Base-by-base conservation (phyloP, 345 rosid genomes). In the Gossypium anomalum region DNA sequence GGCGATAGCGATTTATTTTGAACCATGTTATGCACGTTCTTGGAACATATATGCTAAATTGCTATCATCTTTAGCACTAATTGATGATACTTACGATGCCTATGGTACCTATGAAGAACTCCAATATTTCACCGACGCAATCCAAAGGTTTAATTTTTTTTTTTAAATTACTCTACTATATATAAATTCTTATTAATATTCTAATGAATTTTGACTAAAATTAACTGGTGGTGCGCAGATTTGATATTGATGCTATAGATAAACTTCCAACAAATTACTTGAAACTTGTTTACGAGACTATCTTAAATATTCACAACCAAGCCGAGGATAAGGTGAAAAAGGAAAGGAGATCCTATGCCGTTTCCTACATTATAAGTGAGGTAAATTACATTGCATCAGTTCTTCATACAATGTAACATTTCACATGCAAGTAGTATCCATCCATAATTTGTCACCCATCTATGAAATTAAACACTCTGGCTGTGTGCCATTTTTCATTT, bases 181-280 rank as follows among this genome's bases (percentile, higher is more conserved):
- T 25, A 25, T 2, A 25, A 25, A 25, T 25, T 25, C 0, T 51
- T 51, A 29, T 2, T 27, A 27, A 2, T 27, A 27, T 29, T 29
- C 0, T 29, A 29, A 17, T 15, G 19, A 15, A 16, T 16, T 51
- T 16, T 51, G 56, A 16, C 1, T 4, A 51, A 15, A 51, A 13
- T 48, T 48, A 12, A 48, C 4, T 4, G 0, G 4, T 51, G 56
- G 56, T 55, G 25, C 10, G 3, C 25, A 79, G 82, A 38, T 82
- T 79, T 76, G 81, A 84, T 48, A 47, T 79, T 19, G 66, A 15
- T 14, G 76, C 70, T 1, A 9, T 70, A 9, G 41, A 63, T 9
- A 17, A 81, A 13, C 67, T 81, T 11, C 82, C 51, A 0, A 17
- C 74, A 19, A 71, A 68, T 23, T 67, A 62, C 13, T 64, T 49